Evolutionary conservation across 2,329 filamentous ascomycete genomes (phyloP).

Genomic region (Meredithiella fracta): DNA sequence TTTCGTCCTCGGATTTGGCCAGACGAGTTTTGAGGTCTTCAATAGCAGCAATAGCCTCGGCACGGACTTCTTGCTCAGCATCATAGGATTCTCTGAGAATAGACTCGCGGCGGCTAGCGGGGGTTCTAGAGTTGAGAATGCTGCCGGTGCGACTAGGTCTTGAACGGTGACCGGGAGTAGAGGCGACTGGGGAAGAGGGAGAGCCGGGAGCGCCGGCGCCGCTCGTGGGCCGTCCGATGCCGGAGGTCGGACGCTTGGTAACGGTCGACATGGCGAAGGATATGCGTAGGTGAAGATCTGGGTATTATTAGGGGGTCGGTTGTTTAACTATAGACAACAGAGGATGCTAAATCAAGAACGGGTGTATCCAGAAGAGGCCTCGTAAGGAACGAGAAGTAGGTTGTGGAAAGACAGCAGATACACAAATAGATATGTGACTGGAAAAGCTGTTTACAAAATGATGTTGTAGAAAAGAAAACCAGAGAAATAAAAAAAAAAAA

Average conservation of each 20-base stretch:
- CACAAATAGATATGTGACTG: slow-evolving; percentile 1
- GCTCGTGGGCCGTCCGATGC: slow-evolving; percentile 16
- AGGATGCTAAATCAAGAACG: neutral
- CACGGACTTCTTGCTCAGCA: slow-evolving; percentile 55
- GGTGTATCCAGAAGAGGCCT: neutral
- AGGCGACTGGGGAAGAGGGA: slow-evolving; percentile 22
- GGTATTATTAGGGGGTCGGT: neutral
- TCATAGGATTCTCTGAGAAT: slow-evolving; percentile 26
- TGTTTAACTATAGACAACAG: neutral
- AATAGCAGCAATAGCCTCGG: slow-evolving; percentile 60
- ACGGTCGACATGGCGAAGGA: slow-evolving; percentile 11
- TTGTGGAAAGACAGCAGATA: neutral
- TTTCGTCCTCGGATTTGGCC: slow-evolving; percentile 59
- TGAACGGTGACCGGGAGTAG: slow-evolving; percentile 30
- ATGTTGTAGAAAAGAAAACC: neutral
- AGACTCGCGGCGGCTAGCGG: slow-evolving; percentile 43
- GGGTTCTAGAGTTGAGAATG: slow-evolving; percentile 59
- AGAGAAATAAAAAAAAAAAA: no score
- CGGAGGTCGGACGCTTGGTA: slow-evolving; percentile 13
- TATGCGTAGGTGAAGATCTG: neutral
- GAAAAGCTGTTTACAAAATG: neutral
- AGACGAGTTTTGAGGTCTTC: slow-evolving; percentile 75
- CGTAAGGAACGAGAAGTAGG: neutral
- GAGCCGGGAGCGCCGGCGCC: slow-evolving; percentile 30
- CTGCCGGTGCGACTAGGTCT: slow-evolving; percentile 43